These are phyloP conservation scores for Platanthera zijinensis DNA, from an alignment of 106 monocot species.

Conservation along the genomic window DNA sequence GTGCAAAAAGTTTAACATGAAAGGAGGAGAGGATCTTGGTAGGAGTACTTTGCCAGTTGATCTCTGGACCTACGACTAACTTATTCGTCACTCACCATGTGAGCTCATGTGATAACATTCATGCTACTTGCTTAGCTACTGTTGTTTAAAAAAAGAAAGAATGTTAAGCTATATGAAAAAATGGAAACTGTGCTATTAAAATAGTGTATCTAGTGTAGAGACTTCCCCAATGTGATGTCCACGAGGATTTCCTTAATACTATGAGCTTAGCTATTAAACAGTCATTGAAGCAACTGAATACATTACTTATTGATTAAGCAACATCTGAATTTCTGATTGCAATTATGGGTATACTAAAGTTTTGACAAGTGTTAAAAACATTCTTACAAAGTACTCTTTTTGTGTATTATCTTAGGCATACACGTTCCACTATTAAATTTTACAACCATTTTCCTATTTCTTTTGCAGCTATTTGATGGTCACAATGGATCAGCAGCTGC, in stretches of 20 bases:
- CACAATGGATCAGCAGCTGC: conserved; percentile 90
- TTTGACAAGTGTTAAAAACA: neutral
- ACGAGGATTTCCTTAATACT: neutral
- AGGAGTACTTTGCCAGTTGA: no score
- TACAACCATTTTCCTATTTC: neutral
- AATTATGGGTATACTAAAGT: neutral
- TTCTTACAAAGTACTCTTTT: neutral
- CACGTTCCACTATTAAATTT: neutral
- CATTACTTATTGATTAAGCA: neutral
- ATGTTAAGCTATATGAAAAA: no score
- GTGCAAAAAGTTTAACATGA: no score
- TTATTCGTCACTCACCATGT: no score
- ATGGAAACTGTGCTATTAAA: neutral
- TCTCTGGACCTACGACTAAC: no score
- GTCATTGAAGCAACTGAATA: neutral
- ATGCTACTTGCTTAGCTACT: no score
- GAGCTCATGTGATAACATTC: no score
- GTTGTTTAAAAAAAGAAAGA: no score
- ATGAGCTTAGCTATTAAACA: neutral
- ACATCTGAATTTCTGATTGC: neutral
- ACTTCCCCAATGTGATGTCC: neutral
- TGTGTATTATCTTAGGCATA: neutral
- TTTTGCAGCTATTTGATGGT: conserved; percentile 83
- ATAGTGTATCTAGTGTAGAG: neutral
- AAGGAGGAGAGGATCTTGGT: no score